Base-by-base conservation (phyloP, 169 alveolate genomes). In the Eimeria mitis region DNA sequence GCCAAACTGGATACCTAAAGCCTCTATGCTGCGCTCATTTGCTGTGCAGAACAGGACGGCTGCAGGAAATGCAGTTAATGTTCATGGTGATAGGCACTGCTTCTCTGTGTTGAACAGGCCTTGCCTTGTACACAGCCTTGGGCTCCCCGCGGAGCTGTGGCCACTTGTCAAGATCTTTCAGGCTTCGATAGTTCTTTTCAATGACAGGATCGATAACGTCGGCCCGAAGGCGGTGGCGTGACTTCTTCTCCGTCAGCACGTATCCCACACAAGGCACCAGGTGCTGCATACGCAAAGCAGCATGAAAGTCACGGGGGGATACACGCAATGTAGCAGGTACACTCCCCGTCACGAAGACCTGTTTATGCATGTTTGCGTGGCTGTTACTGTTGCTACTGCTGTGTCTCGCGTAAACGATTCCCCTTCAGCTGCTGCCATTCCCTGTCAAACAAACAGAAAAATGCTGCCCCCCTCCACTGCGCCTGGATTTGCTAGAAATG, bases 191-290 rank as follows among this genome's bases (percentile, higher is more conserved):
- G 91, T 97, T 97, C 52, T 88, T 94, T 52, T 85, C 95, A 37
- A 97, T 96, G 54, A 97, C 37, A n/a, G 95, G 96, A 59, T 94
- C 76, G 28, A 97, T 91, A 40, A 91, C 91, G 21, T 65, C 95
- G 21, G 98, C 96, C 73, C 95, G 92, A n/a, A 97, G 95, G 70
- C 96, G 97, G 47, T 52, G 96, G 59, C 97, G 95, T 49, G 95
- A 61, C 75, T 76, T 65, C 87, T 87, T 65, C 89, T 97, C 98
- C 89, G 97, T 95, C 52, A 98, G 89, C 49, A 98, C 97, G 95
- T 98, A 98, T 2, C 99, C 99, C 31, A 98, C 98, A 54, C 98
- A 97, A 11, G 98, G 98, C 63, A 98, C 97, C 14, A 97, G 97
- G 94, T 98, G 99, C 87, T 96, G 97, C 90, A 56, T 31, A 52